These are phyloP conservation scores for Alternaria longipes DNA, from an alignment of 2,329 filamentous ascomycete species.

Conservation along the genomic window DNA sequence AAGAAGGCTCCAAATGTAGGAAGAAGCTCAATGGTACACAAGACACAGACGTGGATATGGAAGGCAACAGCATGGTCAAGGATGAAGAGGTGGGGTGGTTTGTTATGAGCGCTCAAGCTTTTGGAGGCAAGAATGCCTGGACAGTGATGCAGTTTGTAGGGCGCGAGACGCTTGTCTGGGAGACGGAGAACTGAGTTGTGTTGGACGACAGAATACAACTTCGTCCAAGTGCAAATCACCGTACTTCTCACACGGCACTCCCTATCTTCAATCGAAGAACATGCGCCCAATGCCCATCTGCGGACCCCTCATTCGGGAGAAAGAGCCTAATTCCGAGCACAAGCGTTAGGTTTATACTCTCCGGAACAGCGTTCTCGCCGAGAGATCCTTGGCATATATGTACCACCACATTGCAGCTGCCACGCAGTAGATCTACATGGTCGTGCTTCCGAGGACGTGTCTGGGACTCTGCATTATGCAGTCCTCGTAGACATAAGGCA, in stretches of 20 bases:
- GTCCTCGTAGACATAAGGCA: background rate
- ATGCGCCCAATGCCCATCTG: background rate
- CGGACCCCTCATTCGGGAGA: background rate
- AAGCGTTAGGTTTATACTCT: background rate
- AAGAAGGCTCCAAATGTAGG: slow-evolving; percentile 28
- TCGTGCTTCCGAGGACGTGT: background rate
- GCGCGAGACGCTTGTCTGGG: slow-evolving; percentile 48
- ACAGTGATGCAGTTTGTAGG: slow-evolving; percentile 46
- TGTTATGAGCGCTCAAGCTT: slow-evolving; percentile 41
- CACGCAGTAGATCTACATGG: background rate
- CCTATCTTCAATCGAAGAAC: background rate
- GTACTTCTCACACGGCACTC: background rate
- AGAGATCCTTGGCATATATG: slow-evolving; percentile 1
- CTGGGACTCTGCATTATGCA: background rate
- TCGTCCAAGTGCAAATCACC: background rate
- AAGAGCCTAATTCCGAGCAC: slow-evolving; percentile 1
- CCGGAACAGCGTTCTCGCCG: slow-evolving; percentile 5
- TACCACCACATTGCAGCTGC: background rate
- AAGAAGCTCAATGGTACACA: slow-evolving; percentile 16
- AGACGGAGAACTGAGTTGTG: slow-evolving; percentile 31
- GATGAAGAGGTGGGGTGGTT: slow-evolving; percentile 39
- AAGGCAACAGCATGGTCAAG: slow-evolving; percentile 7
- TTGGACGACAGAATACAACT: background rate
- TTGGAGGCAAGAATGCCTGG: slow-evolving; percentile 38
- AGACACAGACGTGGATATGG: slow-evolving; percentile 22